These are phyloP conservation scores for Metschnikowia drakensbergensis DNA, from an alignment of 805 yeast genomes.

Conservation along the genomic window DNA sequence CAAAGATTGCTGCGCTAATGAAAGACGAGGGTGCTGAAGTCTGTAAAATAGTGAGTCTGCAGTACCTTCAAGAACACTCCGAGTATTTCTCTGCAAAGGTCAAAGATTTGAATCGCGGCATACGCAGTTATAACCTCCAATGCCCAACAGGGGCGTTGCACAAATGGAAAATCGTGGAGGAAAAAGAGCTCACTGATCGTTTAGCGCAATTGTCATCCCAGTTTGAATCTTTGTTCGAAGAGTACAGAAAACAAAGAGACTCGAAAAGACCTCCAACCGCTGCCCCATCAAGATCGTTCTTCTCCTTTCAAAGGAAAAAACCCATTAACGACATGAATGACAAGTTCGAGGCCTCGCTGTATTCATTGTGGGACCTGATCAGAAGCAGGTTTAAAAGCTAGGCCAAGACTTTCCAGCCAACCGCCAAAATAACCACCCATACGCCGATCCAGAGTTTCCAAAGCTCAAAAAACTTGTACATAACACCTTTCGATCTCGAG, in stretches of 20 bases:
- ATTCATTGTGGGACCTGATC: constrained; percentile 14
- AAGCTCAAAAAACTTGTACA: constrained; percentile 6
- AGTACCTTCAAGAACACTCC: background rate
- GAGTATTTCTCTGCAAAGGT: constrained; percentile 12
- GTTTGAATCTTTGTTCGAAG: background rate
- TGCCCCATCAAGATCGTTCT: background rate
- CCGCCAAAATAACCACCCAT: background rate
- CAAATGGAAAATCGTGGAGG: constrained; percentile 32
- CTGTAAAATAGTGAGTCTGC: background rate
- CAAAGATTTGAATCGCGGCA: constrained; percentile 14
- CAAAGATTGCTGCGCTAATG: background rate
- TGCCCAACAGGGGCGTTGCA: constrained; percentile 37
- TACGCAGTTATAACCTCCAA: constrained; percentile 37
- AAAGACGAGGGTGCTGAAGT: background rate
- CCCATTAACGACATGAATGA: background rate
- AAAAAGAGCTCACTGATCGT: constrained; percentile 22
- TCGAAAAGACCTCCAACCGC: background rate
- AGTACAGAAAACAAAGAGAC: background rate
- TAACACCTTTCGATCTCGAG: constrained; percentile 7
- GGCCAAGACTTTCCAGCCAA: background rate
- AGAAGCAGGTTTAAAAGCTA: constrained; percentile 5
- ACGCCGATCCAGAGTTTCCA: constrained; percentile 14
- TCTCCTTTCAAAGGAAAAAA: background rate
- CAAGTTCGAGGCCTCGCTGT: background rate
- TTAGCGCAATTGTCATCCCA: background rate